phyloP scores from a whole-genome alignment of 1,284 basidiomycete species.

The Vanrija pseudolonga region DNA sequence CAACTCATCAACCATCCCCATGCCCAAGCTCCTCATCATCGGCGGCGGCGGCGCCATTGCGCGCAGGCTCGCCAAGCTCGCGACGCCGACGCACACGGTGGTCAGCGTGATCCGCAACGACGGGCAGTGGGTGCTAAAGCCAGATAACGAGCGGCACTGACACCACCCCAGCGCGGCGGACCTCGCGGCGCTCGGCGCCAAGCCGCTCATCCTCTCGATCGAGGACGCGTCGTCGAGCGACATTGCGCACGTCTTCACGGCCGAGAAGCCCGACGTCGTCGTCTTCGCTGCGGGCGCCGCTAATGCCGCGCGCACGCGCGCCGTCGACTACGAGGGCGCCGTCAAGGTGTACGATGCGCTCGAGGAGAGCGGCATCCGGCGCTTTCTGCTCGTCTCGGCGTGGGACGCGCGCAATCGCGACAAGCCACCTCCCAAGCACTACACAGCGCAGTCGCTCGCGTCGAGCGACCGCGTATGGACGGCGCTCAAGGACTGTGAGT shows the following conservation, averaged over 20 bases:
- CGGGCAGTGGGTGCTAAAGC: constrained; percentile 43
- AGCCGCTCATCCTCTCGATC: constrained; percentile 59
- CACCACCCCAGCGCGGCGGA: constrained; percentile 52
- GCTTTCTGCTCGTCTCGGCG: constrained; percentile 61
- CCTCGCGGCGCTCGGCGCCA: constrained; percentile 54
- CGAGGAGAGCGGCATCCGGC: constrained; percentile 53
- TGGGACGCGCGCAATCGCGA: constrained; percentile 59
- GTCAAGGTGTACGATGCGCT: constrained; percentile 70
- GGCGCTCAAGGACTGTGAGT: constrained; percentile 43
- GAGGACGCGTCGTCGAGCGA: constrained; percentile 57
- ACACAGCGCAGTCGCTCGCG: constrained; percentile 47
- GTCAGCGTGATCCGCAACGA: constrained; percentile 60
- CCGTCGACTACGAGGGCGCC: constrained; percentile 68
- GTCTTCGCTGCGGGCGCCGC: constrained; percentile 68
- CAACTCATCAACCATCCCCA: not conserved
- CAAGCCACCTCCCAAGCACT: constrained; percentile 54
- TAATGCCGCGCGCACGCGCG: constrained; percentile 63
- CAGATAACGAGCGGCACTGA: too few species aligned
- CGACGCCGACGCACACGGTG: constrained; percentile 52
- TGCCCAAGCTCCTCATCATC: constrained; percentile 37
- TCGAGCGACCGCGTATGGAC: constrained; percentile 53
- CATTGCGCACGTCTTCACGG: constrained; percentile 56
- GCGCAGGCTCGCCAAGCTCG: constrained; percentile 57
- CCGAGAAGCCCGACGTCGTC: constrained; percentile 55
- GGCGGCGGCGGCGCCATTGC: constrained; percentile 53